Percentiles rank a stretch among this genome's conserved stretches.
Conservation (phyloP, 2,329 filamentous ascomycete genomes). For the Verticillium tricorpus region DNA sequence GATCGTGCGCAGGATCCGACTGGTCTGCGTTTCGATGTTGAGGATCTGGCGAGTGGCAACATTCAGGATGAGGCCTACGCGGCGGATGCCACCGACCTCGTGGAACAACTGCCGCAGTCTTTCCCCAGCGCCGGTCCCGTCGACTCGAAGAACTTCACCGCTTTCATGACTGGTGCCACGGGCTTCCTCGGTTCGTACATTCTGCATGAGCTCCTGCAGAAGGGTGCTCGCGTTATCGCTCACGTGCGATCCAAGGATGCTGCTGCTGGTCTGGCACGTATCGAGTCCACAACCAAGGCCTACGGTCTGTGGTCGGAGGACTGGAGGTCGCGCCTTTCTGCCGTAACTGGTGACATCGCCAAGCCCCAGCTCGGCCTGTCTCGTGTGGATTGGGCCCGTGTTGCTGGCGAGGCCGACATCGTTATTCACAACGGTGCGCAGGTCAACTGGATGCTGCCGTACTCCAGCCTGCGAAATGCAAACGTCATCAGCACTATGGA, state of each 20-base stretch:
- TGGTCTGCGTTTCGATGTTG: conserved; percentile 26
- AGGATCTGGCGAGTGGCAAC: conserved; percentile 15
- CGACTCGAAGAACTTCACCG: conserved; percentile 39
- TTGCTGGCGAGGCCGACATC: conserved; percentile 65
- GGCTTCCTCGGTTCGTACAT: conserved; percentile 85
- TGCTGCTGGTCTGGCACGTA: conserved; percentile 56
- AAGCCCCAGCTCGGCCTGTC: conserved; percentile 71
- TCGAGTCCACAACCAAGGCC: conserved; percentile 63
- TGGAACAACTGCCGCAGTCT: conserved; percentile 39
- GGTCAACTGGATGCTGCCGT: conserved; percentile 79
- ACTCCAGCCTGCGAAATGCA: conserved; percentile 63
- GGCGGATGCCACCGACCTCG: conserved; percentile 47
- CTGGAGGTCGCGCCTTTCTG: conserved; percentile 62
- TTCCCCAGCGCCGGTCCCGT: conserved; percentile 19
- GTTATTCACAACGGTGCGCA: conserved; percentile 79
- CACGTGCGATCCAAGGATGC: conserved; percentile 58
- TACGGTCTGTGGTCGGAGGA: conserved; percentile 75
- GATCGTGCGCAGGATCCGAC: conserved; percentile 30
- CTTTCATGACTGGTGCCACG: conserved; percentile 85
- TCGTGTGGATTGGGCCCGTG: conserved; percentile 56
- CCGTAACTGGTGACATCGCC: conserved; percentile 69
- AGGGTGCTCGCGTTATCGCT: conserved; percentile 62
- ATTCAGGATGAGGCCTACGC: conserved; percentile 38
- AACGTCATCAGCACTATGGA: conserved; percentile 84
- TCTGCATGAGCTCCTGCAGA: conserved; percentile 66